These are phyloP conservation scores for Penicillium sp. DNA, from an alignment of 2,329 filamentous ascomycete species.

Conservation along the genomic window DNA sequence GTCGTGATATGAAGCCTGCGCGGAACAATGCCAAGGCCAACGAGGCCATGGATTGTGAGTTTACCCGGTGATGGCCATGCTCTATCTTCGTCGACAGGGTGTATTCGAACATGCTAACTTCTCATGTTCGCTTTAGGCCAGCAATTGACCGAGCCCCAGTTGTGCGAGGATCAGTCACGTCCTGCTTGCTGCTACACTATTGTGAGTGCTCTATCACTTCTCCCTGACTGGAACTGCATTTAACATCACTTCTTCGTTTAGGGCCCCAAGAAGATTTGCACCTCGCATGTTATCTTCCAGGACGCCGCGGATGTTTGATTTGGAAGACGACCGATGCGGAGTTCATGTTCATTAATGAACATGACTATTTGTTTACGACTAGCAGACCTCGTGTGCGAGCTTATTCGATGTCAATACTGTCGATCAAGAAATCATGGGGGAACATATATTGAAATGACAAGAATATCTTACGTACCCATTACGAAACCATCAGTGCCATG, in stretches of 20 bases:
- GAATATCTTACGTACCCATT: background rate
- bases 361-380: background rate
- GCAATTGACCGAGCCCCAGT: constrained; percentile 22
- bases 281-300: constrained; percentile 31
- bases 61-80: background rate
- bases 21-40: constrained; percentile 26
- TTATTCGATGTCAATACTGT: constrained; percentile 23
- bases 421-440: constrained; percentile 13
- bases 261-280: constrained; percentile 35
- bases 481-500: background rate
- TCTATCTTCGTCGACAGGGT: background rate
- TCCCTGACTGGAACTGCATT: background rate
- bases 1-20: constrained; percentile 28
- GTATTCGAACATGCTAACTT: background rate
- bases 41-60: constrained; percentile 32
- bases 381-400: background rate
- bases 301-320: constrained; percentile 23
- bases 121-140: constrained; percentile 22
- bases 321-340: background rate
- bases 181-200: constrained; percentile 38
- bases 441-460: constrained; percentile 10
- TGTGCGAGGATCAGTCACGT: constrained; percentile 33
- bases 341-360: constrained; percentile 11
- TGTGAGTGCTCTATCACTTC: constrained; percentile 23
- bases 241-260: constrained; percentile 9